Percentiles rank a stretch among this genome's conserved stretches.
phyloP scores from a whole-genome alignment of 805 yeast species.

The Saccharomycopsis oosterbeekiorum region DNA sequence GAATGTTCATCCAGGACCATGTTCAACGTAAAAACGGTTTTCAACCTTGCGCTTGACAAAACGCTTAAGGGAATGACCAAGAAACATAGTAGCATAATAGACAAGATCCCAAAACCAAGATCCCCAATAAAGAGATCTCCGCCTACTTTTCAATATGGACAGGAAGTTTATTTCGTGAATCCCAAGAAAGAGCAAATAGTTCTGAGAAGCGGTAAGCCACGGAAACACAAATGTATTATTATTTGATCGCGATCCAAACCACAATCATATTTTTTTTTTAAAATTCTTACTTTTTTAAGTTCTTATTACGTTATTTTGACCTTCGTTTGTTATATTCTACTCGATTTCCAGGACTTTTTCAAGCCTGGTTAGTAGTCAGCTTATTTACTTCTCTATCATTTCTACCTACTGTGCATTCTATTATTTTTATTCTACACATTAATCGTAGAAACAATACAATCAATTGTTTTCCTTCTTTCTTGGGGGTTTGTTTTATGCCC shows the following conservation, averaged over 20 bases:
- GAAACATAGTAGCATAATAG: neutral
- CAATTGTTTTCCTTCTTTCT: too few relatives aligned
- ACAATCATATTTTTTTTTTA: neutral
- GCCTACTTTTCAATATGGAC: slow-evolving; percentile 8
- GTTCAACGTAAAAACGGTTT: slow-evolving; percentile 57
- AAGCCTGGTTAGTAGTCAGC: too few relatives aligned
- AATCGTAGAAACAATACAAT: too few relatives aligned
- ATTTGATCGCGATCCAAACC: neutral
- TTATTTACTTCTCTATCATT: too few relatives aligned
- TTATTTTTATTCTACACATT: too few relatives aligned
- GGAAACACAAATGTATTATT: neutral
- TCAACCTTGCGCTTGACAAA: slow-evolving; percentile 41
- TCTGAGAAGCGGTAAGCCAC: neutral
- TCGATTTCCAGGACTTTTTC: neutral
- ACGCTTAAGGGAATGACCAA: slow-evolving; percentile 6
- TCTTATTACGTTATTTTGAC: neutral
- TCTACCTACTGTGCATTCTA: too few relatives aligned
- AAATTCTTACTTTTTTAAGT: neutral
- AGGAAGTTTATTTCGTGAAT: neutral
- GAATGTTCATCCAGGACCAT: slow-evolving; percentile 72
- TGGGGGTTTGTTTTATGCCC: too few relatives aligned
- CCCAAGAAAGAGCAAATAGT: slow-evolving; percentile 1
- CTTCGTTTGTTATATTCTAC: neutral
- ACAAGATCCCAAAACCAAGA: neutral
- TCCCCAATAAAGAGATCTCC: slow-evolving; percentile 5